A percentile compares a stretch with the other conserved stretches of the same genome.
phyloP scores from a whole-genome alignment of 768 basidiomycete genomes.

The Gyrodon lividus region DNA sequence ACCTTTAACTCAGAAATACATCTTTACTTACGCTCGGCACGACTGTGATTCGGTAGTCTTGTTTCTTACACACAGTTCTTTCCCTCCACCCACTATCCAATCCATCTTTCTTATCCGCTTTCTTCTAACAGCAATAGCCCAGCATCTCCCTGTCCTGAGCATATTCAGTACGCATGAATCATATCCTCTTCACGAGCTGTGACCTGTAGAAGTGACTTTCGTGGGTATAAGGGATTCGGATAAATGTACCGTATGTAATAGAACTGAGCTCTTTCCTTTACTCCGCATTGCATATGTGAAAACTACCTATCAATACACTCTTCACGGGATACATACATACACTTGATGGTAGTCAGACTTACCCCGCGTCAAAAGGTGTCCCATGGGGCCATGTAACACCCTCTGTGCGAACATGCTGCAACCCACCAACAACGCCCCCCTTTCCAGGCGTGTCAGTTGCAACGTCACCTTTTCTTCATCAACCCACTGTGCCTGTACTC shows the following conservation, averaged over 20 bases:
- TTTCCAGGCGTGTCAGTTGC: slow-evolving; percentile 23
- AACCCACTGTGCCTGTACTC: slow-evolving; percentile 15
- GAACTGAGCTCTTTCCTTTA: background rate
- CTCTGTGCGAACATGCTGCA: slow-evolving; percentile 5
- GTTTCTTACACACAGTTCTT: slow-evolving; percentile 19
- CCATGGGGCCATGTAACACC: background rate
- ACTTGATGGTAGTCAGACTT: no score
- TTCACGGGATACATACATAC: background rate
- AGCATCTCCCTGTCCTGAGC: slow-evolving; percentile 24
- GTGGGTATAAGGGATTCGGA: slow-evolving; percentile 5
- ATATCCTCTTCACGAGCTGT: slow-evolving; percentile 7
- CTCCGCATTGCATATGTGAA: background rate
- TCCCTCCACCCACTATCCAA: slow-evolving; percentile 18
- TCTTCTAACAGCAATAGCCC: slow-evolving; percentile 24
- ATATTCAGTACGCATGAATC: slow-evolving; percentile 23
- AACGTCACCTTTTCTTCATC: slow-evolving; percentile 9
- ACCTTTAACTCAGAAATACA: slow-evolving; percentile 48
- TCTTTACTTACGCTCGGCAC: slow-evolving; percentile 19
- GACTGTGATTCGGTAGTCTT: slow-evolving; percentile 20
- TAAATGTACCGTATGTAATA: slow-evolving; percentile 2
- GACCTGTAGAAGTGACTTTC: slow-evolving; percentile 1
- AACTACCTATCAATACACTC: background rate
- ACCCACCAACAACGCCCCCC: slow-evolving; percentile 12
- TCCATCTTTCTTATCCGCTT: slow-evolving; percentile 16
- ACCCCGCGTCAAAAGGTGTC: background rate